Evolutionary conservation across 805 yeast species (phyloP).

Genomic region (Myxozyma nipponensis): DNA sequence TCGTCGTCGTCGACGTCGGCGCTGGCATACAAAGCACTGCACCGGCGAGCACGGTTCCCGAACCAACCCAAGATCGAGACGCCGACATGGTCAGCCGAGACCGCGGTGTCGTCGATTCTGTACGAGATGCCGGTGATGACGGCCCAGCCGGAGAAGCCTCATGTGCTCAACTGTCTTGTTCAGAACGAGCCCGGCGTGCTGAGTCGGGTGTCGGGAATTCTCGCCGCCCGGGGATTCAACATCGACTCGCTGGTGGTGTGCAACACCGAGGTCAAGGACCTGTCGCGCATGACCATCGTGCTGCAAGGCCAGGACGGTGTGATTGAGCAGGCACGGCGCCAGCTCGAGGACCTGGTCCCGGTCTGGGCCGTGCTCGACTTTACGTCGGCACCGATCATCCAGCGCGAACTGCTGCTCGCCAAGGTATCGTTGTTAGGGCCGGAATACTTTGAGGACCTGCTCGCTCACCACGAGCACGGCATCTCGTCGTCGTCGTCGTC

Average conservation of each 20-base stretch:
- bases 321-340: constrained; percentile 96
- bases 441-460: constrained; percentile 94
- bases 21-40: constrained; percentile 86
- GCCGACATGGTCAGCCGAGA: constrained; percentile 92
- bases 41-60: constrained; percentile 81
- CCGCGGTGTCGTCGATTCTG: constrained; percentile 91
- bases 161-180: constrained; percentile 91
- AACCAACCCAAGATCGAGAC: constrained; percentile 89
- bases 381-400: constrained; percentile 81
- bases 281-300: constrained; percentile 95
- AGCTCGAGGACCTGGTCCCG: constrained; percentile 95
- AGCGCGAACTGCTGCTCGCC: constrained; percentile 86
- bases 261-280: constrained; percentile 90
- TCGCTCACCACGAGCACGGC: constrained; percentile 67
- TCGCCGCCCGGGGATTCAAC: constrained; percentile 98
- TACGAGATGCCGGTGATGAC: constrained; percentile 76
- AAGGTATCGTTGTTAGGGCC: constrained; percentile 93
- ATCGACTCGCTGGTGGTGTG: constrained; percentile 96
- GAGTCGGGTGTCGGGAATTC: constrained; percentile 85
- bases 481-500: no score
- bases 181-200: constrained; percentile 99
- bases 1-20: constrained; percentile 71
- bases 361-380: constrained; percentile 97
- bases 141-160: constrained; percentile 67
- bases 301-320: constrained; percentile 93